These are phyloP conservation scores for Stipa capillata DNA, from an alignment of 176 grass and related monocot genomes.

Conservation along the genomic window DNA sequence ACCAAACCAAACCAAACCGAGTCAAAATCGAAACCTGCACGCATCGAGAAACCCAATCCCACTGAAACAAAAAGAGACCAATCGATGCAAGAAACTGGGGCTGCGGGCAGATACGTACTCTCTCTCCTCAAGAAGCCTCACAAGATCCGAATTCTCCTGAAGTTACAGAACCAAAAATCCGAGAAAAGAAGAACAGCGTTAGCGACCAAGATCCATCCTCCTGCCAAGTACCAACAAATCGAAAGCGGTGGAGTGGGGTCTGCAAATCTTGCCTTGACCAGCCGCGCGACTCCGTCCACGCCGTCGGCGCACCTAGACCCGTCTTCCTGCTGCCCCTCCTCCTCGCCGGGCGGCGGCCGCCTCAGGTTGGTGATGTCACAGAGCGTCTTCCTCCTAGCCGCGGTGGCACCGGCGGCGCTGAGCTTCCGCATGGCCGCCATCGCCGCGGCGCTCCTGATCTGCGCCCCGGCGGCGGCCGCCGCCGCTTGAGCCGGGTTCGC, in stretches of 20 bases:
- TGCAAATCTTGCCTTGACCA: slow-evolving; percentile 17
- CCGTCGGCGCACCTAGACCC: neutral
- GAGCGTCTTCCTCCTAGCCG: slow-evolving; percentile 40
- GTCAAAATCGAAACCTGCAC: neutral
- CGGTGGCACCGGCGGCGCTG: neutral
- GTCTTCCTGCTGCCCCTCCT: neutral
- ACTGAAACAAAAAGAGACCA: neutral
- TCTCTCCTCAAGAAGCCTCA: slow-evolving; percentile 29
- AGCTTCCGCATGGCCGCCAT: neutral
- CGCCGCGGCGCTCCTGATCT: neutral
- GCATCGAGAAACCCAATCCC: neutral
- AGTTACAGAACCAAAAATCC: neutral
- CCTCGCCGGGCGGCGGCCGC: neutral
- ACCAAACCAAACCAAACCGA: neutral
- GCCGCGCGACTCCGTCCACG: neutral
- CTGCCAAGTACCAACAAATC: neutral
- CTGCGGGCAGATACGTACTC: slow-evolving; percentile 20
- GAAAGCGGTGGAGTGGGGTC: neutral
- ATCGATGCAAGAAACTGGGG: neutral
- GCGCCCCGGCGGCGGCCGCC: no score
- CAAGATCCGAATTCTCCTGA: slow-evolving; percentile 39
- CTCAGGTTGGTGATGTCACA: slow-evolving; percentile 53
- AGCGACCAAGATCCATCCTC: no score
- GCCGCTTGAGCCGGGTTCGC: neutral
- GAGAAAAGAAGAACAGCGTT: neutral